These are phyloP conservation scores for Erodium texanum DNA, from an alignment of 441 rosid genomes.

Conservation along the genomic window DNA sequence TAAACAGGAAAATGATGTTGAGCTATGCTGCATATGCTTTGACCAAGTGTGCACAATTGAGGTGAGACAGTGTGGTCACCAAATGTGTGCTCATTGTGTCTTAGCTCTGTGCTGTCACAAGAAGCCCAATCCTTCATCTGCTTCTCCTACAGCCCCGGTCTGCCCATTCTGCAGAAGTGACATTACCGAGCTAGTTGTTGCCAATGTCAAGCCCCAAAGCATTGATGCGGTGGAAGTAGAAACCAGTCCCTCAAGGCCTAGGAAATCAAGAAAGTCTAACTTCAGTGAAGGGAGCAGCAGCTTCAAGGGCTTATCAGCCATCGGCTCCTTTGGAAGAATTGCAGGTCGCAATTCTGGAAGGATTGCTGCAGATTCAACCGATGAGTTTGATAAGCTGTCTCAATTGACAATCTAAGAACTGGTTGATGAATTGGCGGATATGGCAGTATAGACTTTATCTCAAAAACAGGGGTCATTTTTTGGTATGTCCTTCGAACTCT, in stretches of 20 bases:
- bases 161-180: conserved; percentile 96
- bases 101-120: conserved; percentile 90
- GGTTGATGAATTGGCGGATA: neutral
- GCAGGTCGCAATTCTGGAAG: conserved; percentile 79
- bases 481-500: conserved; percentile 9
- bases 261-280: conserved; percentile 64
- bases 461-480: neutral
- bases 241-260: conserved; percentile 49
- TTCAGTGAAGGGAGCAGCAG: conserved; percentile 91
- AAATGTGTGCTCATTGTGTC: conserved; percentile 92
- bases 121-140: conserved; percentile 88
- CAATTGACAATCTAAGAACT: conserved; percentile 4
- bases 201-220: conserved; percentile 40
- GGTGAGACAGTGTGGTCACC: conserved; percentile 84
- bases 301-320: conserved; percentile 69
- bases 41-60: conserved; percentile 89
- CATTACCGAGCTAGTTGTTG: conserved; percentile 54
- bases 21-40: conserved; percentile 90
- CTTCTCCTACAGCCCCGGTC: conserved; percentile 62
- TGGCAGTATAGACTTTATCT: neutral
- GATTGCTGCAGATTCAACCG: conserved; percentile 37
- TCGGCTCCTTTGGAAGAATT: conserved; percentile 59
- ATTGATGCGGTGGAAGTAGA: conserved; percentile 41
- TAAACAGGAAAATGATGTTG: conserved; percentile 61
- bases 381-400: conserved; percentile 50